These are phyloP conservation scores for Glycyrrhiza uralensis DNA, from an alignment of 306 rosid species.

Conservation along the genomic window DNA sequence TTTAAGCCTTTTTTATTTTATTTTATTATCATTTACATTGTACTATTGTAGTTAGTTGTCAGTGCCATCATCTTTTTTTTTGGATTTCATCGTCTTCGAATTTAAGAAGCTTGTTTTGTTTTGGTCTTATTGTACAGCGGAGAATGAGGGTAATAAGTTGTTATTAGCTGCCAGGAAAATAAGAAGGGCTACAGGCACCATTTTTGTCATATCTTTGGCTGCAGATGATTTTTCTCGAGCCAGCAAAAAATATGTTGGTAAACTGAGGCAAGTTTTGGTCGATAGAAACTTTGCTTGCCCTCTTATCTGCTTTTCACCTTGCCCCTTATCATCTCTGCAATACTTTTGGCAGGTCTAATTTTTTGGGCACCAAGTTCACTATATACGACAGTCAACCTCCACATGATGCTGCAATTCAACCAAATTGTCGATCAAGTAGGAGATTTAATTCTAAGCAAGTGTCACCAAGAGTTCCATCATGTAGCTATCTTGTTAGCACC, in stretches of 20 bases:
- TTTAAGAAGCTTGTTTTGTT: conserved; percentile 15
- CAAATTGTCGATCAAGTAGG: conserved; percentile 34
- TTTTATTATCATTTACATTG: not conserved
- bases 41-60: not conserved
- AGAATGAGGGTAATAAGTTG: conserved; percentile 51
- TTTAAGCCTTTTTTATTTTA: no score
- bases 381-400: conserved; percentile 50
- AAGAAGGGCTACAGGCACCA: conserved; percentile 64
- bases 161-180: conserved; percentile 66
- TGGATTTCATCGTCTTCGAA: not conserved
- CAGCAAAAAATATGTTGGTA: conserved; percentile 59
- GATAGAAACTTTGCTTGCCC: not conserved
- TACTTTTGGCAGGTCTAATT: conserved; percentile 58
- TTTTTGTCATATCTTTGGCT: conserved; percentile 49
- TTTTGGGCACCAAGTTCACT: conserved; percentile 66
- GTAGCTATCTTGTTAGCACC: conserved; percentile 42
- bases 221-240: conserved; percentile 60
- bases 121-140: conserved; percentile 44
- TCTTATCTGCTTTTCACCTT: not conserved
- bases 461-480: conserved; percentile 53
- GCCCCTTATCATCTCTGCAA: not conserved
- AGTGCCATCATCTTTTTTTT: not conserved
- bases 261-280: conserved; percentile 59
- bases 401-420: conserved; percentile 21
- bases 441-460: conserved; percentile 53